phyloP scores from a whole-genome alignment of 2,329 filamentous ascomycete species.

The Fusarium newnesense region DNA sequence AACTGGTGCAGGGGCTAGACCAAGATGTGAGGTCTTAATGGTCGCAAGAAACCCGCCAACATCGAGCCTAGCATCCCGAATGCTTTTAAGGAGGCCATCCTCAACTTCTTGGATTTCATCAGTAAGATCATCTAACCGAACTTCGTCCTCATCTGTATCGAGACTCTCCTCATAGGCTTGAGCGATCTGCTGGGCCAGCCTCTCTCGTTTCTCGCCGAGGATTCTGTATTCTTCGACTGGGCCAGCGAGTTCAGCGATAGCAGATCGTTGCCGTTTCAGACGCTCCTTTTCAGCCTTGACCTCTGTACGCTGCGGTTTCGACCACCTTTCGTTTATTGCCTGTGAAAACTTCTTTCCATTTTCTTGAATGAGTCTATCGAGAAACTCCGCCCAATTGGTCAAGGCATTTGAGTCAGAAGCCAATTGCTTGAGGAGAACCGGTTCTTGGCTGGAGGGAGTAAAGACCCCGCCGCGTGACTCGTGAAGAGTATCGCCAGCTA shows the following conservation, averaged over 20 bases:
- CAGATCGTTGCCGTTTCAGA: constrained; percentile 58
- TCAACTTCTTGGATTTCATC: constrained; percentile 58
- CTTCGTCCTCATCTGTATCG: constrained; percentile 64
- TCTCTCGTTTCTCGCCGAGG: constrained; percentile 57
- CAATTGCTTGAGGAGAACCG: constrained; percentile 44
- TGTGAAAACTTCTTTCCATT: constrained; percentile 61
- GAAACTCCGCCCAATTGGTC: constrained; percentile 48
- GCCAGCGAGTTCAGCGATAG: constrained; percentile 53
- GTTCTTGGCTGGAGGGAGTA: constrained; percentile 11
- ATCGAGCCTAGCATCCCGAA: constrained; percentile 59
- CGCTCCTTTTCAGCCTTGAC: constrained; percentile 62
- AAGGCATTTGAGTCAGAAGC: constrained; percentile 47
- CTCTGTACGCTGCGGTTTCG: constrained; percentile 56
- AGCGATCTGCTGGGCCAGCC: constrained; percentile 58
- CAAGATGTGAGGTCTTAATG: constrained; percentile 22
- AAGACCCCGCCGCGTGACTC: background rate
- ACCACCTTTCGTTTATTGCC: constrained; percentile 58
- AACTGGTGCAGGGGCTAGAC: constrained; percentile 15
- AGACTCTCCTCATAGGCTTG: constrained; percentile 62
- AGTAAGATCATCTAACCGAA: constrained; percentile 59
- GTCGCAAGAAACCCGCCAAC: constrained; percentile 52
- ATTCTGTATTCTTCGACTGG: constrained; percentile 56
- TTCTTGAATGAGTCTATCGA: constrained; percentile 57
- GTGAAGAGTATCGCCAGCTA: constrained; percentile 4
- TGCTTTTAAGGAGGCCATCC: constrained; percentile 51